phyloP scores from a whole-genome alignment of 164 flowering plant genomes.

The Vitis amurensis region DNA sequence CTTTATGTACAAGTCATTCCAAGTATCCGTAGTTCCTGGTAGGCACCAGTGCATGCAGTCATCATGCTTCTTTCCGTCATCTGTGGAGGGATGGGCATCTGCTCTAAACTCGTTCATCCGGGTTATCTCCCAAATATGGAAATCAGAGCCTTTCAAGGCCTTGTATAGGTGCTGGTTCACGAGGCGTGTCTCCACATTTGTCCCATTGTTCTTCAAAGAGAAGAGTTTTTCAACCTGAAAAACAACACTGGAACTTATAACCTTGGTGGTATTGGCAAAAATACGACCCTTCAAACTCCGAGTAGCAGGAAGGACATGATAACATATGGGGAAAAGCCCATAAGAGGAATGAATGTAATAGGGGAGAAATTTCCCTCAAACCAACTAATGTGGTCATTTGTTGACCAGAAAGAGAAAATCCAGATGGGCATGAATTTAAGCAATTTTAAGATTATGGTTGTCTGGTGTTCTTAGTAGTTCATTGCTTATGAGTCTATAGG shows the following conservation, averaged over 20 bases:
- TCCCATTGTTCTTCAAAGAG: conserved; percentile 62
- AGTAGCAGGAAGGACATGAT: background rate
- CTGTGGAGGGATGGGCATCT: conserved; percentile 87
- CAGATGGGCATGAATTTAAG: too few relatives aligned
- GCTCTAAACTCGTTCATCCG: conserved; percentile 86
- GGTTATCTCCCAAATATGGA: conserved; percentile 72
- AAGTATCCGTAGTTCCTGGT: conserved; percentile 85
- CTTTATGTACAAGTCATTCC: conserved; percentile 82
- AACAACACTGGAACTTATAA: background rate
- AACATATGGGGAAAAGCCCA: too few relatives aligned
- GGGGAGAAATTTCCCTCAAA: too few relatives aligned
- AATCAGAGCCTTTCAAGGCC: conserved; percentile 62
- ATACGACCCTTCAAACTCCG: background rate
- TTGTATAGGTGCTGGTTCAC: conserved; percentile 70
- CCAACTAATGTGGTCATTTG: too few relatives aligned
- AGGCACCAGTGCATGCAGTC: conserved; percentile 99
- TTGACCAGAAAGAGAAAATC: too few relatives aligned
- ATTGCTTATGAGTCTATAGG: too few relatives aligned
- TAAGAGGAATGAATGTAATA: too few relatives aligned
- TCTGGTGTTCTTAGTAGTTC: too few relatives aligned
- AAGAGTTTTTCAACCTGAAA: conserved; percentile 73
- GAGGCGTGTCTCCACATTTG: conserved; percentile 76
- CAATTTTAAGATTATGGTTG: too few relatives aligned
- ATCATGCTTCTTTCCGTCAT: conserved; percentile 95
- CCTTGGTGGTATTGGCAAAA: background rate